phyloP scores from a whole-genome alignment of 106 monocot species.

The Dioscorea dumetorum region DNA sequence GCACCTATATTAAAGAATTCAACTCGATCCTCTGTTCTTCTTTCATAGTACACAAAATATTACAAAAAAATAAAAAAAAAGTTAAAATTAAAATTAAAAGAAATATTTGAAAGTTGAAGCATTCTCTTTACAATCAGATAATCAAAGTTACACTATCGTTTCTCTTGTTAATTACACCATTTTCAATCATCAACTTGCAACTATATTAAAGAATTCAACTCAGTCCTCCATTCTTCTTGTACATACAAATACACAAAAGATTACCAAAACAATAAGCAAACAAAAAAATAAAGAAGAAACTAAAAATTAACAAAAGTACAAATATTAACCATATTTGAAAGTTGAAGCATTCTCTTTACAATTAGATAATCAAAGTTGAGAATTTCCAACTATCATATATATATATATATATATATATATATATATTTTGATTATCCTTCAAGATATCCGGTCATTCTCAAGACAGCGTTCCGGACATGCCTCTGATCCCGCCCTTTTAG shows the following conservation, averaged over 20 bases:
- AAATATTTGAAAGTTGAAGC: too few species aligned
- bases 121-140: too few species aligned
- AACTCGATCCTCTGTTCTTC: neutral
- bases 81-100: too few species aligned
- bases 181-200: too few species aligned
- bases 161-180: too few species aligned
- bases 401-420: too few species aligned
- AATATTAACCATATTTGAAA: too few species aligned
- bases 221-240: neutral
- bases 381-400: neutral
- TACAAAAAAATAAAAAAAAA: too few species aligned
- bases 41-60: neutral
- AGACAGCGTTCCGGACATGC: constrained; percentile 32
- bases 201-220: neutral
- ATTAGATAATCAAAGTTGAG: neutral
- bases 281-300: too few species aligned
- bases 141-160: too few species aligned
- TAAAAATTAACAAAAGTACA: too few species aligned
- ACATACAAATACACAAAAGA: neutral
- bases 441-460: constrained; percentile 43
- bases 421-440: constrained; percentile 21
- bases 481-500: constrained; percentile 44
- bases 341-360: too few species aligned
- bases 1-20: neutral
- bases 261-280: neutral